These are phyloP conservation scores for Scenedesmus sp. DNA, from an alignment of 163 green algal species.

Conservation along the genomic window DNA sequence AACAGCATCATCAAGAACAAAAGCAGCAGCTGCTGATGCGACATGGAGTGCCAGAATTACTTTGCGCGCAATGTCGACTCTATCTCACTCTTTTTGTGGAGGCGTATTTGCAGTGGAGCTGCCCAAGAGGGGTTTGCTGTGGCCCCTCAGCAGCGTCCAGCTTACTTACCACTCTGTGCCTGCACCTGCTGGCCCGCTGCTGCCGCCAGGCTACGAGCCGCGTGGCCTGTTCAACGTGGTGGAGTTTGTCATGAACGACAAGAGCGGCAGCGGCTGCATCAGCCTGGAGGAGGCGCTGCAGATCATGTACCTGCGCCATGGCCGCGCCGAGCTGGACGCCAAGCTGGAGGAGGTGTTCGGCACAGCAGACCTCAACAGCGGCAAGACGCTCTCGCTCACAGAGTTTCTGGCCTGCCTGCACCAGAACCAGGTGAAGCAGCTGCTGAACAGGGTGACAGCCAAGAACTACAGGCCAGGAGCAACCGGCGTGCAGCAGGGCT, in stretches of 20 bases:
- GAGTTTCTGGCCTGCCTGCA: conserved; percentile 93
- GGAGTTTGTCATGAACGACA: conserved; percentile 96
- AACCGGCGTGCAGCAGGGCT: not conserved
- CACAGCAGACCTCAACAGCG: conserved; percentile 90
- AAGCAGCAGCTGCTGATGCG: not conserved
- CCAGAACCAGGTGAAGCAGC: conserved; percentile 72
- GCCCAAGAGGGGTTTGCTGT: not conserved
- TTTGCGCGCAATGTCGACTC: not conserved
- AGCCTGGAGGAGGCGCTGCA: conserved; percentile 93
- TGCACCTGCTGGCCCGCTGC: not conserved
- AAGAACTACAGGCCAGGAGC: conserved; percentile 39
- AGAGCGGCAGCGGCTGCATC: conserved; percentile 78
- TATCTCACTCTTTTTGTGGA: too few relatives aligned
- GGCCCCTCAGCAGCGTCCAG: not conserved
- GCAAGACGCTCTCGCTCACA: conserved; percentile 90
- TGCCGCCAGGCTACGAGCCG: conserved; percentile 88
- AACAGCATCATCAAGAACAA: not conserved
- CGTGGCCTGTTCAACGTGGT: conserved; percentile 94
- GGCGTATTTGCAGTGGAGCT: too few relatives aligned
- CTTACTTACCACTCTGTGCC: not conserved
- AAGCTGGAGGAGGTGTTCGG: conserved; percentile 96
- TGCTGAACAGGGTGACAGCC: conserved; percentile 27
- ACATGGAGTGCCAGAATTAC: not conserved
- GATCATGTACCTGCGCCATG: conserved; percentile 94
- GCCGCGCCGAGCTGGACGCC: conserved; percentile 82